Percentiles rank a stretch among this genome's conserved stretches.
phyloP scores from a whole-genome alignment of 179 eudicot species.

The Beta macrorhiza region DNA sequence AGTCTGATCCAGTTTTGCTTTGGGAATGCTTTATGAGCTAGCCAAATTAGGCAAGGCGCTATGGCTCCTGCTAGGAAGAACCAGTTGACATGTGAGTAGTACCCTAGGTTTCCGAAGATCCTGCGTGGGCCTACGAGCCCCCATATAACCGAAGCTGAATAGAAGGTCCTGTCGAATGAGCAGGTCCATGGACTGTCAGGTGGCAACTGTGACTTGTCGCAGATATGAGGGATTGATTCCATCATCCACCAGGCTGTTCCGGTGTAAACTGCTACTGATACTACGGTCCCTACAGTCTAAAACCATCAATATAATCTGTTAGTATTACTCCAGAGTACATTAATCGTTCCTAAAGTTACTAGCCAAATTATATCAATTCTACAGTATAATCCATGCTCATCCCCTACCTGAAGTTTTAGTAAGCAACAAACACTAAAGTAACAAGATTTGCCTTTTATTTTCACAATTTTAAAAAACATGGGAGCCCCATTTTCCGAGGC shows the following conservation, averaged over 20 bases:
- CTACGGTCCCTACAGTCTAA: constrained; percentile 44
- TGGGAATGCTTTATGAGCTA: constrained; percentile 58
- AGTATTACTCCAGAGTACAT: background rate
- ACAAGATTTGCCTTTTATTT: no score
- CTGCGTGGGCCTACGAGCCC: constrained; percentile 85
- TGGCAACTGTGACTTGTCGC: constrained; percentile 61
- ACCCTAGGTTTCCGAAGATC: constrained; percentile 75
- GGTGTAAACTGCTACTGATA: constrained; percentile 63
- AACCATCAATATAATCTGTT: background rate
- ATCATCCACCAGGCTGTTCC: constrained; percentile 94
- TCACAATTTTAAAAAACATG: no score
- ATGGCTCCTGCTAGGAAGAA: constrained; percentile 70
- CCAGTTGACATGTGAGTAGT: constrained; percentile 71
- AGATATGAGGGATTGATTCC: constrained; percentile 62
- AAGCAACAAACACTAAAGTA: no score
- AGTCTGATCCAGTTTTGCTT: constrained; percentile 53
- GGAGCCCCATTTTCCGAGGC: no score
- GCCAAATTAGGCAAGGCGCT: constrained; percentile 63
- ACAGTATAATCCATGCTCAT: background rate
- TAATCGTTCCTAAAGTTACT: background rate
- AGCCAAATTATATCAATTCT: background rate
- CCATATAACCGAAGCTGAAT: constrained; percentile 82
- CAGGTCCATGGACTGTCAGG: constrained; percentile 85
- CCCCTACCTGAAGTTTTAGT: no score
- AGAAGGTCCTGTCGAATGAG: constrained; percentile 65